Evolutionary conservation across 768 basidiomycete species (phyloP), one percentile per base, ranked within the genome.

Genomic region (Phlegmacium glaucopus): DNA sequence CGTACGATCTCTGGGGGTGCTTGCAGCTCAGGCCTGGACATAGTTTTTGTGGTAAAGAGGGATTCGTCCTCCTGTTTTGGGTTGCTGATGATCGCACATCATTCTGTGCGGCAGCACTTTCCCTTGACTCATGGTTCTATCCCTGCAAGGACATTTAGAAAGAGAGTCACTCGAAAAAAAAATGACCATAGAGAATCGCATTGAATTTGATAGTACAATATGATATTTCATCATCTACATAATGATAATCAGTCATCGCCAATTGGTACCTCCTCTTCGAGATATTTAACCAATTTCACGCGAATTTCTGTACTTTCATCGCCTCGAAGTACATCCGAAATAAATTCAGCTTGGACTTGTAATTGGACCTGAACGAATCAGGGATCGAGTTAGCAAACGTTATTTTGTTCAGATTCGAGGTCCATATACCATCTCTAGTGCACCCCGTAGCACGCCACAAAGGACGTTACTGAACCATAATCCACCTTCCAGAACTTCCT

Each of bases 401-500:
- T n/a, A 29, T 39, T 10, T n/a, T 7, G 12, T n/a, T 12, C 27
- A 12, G n/a, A 42, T 15, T 30, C 37, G 22, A n/a, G 36, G 34
- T 22, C 12, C 22, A 40, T 78, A 51, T 59, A 96, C 96, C 96
- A 99, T 98, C 72, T 99, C 96, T 42, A 99, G 65, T 29, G 94
- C 82, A 3, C 96, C 96, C 44, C 94, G 74, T 41, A 98, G 66
- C 7, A 98, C 95, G 4, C 96, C 96, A 59, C 94, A 95, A 1
- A 96, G 72, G 36, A 98, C 86, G 66, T 98, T 98, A 67, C 90
- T 94, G 65, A 94, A 98, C 91, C 93, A 96, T 29, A 99, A 68
- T 1, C 93, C 94, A 13, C 92, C 92, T 60, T 95, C 90, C 22
- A 94, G 71, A 2, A 81, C 93, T 55, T 96, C 94, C 43, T 94